Evolutionary conservation across 1,284 basidiomycete species (phyloP), one percentile per base, ranked within the genome.

Genomic region (Garcileccinum viscosum): DNA sequence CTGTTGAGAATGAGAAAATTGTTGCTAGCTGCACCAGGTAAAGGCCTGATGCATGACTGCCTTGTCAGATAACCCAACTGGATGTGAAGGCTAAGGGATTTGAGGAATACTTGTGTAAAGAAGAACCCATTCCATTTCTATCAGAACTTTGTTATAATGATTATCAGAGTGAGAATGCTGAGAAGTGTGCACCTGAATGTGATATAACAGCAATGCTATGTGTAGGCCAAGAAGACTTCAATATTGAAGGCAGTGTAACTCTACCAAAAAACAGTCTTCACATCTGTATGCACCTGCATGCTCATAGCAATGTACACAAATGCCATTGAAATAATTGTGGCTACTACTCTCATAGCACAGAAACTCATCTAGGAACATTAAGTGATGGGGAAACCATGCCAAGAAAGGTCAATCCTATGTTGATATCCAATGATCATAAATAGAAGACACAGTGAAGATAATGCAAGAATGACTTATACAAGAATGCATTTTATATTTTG

Each of bases 1-100:
- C 1, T 63, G 27, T 72, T 8, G 1, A 72, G n/a, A 3, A 72
- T 44, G 5, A 66, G 4, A 8, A 72, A 69, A 32, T 69, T 37
- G 4, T 33, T 8, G 19, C 12, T 9, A n/a, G 42, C 42, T 22
- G 22, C 22, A n/a, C 22, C 42, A 47, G 22, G 44, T n/a, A 47
- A n/a, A 6, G 53, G 64, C 7, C 53, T 61, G 3, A 42, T 62
- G 27, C 64, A 65, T 3, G 38, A 38, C 22, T 64, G 24, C 4
- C 30, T 32, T 47, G 47, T 2, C 22, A 35, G 27, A n/a, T 64
- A 35, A 4, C 63, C 63, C 27, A 64, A 32, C 19, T 64, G 35
- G 35, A 64, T 40, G 15, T 2, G 19, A 9, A 64, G 63, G 3
- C 64, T 37, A 60, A 65, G 53, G 8, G 22, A 32, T 9, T 65